Conservation (phyloP, 2,329 filamentous ascomycete species). For the Fusarium buxicola region DNA sequence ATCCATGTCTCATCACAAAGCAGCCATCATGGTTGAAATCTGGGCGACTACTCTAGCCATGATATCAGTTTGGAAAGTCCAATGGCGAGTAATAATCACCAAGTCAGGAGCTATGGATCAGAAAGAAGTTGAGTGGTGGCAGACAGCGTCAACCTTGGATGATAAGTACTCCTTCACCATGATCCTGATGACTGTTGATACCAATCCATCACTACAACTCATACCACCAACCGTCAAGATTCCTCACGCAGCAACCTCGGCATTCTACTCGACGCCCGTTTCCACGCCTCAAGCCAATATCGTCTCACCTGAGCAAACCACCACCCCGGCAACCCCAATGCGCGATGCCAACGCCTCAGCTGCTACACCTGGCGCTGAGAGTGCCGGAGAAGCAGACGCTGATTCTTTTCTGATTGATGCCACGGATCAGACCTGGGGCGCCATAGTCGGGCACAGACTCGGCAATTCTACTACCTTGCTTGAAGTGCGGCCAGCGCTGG, state of each 20-base stretch:
- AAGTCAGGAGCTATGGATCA: conserved; percentile 76
- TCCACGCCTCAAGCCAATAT: conserved; percentile 73
- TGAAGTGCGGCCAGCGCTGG: conserved; percentile 67
- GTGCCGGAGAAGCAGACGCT: conserved; percentile 55
- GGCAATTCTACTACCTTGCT: conserved; percentile 68
- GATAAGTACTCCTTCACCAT: conserved; percentile 63
- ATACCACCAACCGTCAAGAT: conserved; percentile 66
- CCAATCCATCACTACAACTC: conserved; percentile 72
- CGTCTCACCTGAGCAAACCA: conserved; percentile 70
- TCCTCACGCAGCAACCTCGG: conserved; percentile 56
- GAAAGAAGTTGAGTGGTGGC: conserved; percentile 72
- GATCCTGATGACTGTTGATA: conserved; percentile 73
- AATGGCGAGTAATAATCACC: conserved; percentile 82
- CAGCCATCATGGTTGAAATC: conserved; percentile 75
- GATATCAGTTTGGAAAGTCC: conserved; percentile 74
- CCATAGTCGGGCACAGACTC: conserved; percentile 74
- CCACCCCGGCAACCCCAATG: conserved; percentile 62
- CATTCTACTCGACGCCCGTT: conserved; percentile 71
- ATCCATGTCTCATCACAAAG: conserved; percentile 61
- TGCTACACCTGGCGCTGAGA: conserved; percentile 60
- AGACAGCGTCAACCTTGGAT: conserved; percentile 63
- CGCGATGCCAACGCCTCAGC: conserved; percentile 53
- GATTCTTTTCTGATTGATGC: conserved; percentile 78
- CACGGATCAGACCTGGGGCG: conserved; percentile 81
- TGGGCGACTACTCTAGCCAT: conserved; percentile 84